phyloP scores from a whole-genome alignment of 148 eudicot genomes.

The Camellia lanceoleosa region DNA sequence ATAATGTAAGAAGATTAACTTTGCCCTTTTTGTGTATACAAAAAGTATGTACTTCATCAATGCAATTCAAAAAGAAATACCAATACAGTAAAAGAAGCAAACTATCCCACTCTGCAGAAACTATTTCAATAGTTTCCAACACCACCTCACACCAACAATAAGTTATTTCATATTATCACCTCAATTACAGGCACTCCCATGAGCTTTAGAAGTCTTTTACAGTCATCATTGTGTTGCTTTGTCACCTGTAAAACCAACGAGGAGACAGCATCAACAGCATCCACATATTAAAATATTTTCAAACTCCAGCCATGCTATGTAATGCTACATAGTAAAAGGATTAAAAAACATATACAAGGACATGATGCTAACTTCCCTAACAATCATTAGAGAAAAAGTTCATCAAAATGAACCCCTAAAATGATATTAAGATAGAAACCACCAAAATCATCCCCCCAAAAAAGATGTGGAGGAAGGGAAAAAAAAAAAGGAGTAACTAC shows the following conservation, averaged over 20 bases:
- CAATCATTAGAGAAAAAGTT: neutral
- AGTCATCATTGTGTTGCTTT: constrained; percentile 89
- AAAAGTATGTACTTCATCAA: neutral
- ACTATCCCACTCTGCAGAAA: neutral
- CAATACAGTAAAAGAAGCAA: constrained; percentile 5
- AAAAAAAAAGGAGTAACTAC: neutral
- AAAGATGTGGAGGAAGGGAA: neutral
- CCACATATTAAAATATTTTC: too few relatives aligned
- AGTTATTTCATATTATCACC: constrained; percentile 35
- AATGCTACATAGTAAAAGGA: neutral
- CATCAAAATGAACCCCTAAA: neutral
- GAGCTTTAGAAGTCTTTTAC: constrained; percentile 79
- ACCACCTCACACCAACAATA: neutral
- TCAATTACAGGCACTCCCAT: constrained; percentile 99
- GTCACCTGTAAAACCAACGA: constrained; percentile 58
- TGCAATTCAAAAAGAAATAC: neutral
- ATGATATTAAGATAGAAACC: neutral
- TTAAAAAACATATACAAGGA: neutral
- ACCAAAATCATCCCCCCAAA: neutral
- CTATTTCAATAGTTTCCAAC: neutral
- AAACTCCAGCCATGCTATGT: neutral
- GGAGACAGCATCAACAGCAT: neutral
- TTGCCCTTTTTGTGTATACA: neutral
- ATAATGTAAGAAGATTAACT: neutral
- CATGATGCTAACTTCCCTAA: neutral